Percentiles rank a stretch among this genome's conserved stretches.
phyloP scores from a whole-genome alignment of 1,139 yeast genomes.

The Scheffersomyces segobiensis region DNA sequence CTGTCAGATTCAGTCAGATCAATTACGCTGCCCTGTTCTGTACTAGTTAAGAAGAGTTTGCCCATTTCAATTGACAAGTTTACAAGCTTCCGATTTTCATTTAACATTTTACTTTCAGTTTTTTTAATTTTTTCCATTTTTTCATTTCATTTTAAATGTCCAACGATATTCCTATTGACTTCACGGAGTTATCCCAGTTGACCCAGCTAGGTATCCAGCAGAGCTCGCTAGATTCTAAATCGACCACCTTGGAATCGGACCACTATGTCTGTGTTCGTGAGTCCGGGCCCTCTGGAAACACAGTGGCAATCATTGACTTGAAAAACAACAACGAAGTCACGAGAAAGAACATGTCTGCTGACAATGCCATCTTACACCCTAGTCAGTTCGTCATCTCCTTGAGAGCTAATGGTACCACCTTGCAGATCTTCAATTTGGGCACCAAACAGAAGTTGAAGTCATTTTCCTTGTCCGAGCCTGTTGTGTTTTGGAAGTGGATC shows the following conservation, averaged over 20 bases:
- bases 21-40: not conserved
- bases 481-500: slow-evolving; percentile 96
- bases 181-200: slow-evolving; percentile 90
- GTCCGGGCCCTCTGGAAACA: slow-evolving; percentile 69
- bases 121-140: not conserved
- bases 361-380: slow-evolving; percentile 97
- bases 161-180: slow-evolving; percentile 86
- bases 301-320: slow-evolving; percentile 90
- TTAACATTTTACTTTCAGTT: not conserved
- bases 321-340: slow-evolving; percentile 70
- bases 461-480: slow-evolving; percentile 83
- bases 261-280: slow-evolving; percentile 89
- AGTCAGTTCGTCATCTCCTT: slow-evolving; percentile 82
- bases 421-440: slow-evolving; percentile 89
- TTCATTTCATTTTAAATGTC: slow-evolving; percentile 23
- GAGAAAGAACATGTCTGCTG: slow-evolving; percentile 95
- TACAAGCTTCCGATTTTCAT: slow-evolving; percentile 2
- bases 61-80: not conserved
- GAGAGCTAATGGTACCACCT: slow-evolving; percentile 93
- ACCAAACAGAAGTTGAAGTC: slow-evolving; percentile 89
- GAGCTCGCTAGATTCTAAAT: slow-evolving; percentile 83
- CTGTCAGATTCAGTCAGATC: not conserved
- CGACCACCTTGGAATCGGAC: slow-evolving; percentile 93
- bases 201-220: slow-evolving; percentile 82
- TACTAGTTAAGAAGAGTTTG: not conserved